Conservation (phyloP, 2,329 filamentous ascomycete genomes). For the Aspergillus vadensis region DNA sequence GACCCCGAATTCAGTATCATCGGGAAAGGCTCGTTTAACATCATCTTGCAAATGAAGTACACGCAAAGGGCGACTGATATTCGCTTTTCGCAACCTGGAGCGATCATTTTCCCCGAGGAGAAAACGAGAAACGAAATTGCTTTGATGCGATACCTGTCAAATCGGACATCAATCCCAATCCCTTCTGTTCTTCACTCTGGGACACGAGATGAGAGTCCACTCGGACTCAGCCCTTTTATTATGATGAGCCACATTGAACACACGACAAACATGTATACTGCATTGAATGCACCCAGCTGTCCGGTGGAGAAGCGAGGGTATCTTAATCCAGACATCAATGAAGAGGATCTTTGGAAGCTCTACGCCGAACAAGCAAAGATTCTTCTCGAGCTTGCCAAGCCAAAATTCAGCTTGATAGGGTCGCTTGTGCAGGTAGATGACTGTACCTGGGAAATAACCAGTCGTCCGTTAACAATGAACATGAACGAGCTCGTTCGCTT, state of each 20-base stretch:
- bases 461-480: not conserved
- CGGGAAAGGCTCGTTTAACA: not conserved
- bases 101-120: not conserved
- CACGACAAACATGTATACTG: slow-evolving; percentile 16
- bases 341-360: slow-evolving; percentile 36
- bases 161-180: not conserved
- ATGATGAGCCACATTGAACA: slow-evolving; percentile 29
- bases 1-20: not conserved
- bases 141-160: not conserved
- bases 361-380: not conserved
- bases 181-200: not conserved
- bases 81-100: not conserved
- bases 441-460: not conserved
- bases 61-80: not conserved
- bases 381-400: not conserved
- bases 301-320: slow-evolving; percentile 18
- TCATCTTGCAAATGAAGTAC: not conserved
- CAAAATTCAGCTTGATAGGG: not conserved
- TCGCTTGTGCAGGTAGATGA: not conserved
- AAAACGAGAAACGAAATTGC: not conserved
- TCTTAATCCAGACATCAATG: slow-evolving; percentile 35
- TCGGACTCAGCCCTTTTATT: not conserved
- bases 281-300: slow-evolving; percentile 18
- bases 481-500: not conserved
- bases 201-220: not conserved